Evolutionary conservation across 805 yeast genomes (phyloP), one percentile per base, ranked within the genome.

Genomic region (Hanseniaspora clermontiae): DNA sequence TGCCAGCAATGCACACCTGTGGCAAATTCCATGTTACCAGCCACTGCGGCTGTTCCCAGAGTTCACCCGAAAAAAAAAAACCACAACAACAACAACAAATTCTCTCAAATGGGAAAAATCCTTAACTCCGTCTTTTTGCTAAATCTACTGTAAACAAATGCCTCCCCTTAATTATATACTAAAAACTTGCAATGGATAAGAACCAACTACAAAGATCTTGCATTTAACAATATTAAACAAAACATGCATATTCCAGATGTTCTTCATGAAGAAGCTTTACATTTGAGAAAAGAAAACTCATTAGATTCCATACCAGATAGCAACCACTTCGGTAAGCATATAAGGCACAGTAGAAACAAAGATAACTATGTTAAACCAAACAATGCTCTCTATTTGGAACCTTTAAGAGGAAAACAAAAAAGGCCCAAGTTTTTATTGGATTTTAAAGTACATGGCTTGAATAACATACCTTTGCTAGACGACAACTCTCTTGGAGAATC

Each of bases 361-460:
- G 9, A 27, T 15, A 34, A 34, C 12, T 24, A 17, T 15, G n/a
- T 20, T 5, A 29, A 49, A 8, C n/a, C 12, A 10, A 24, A 49
- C 38, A 38, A 27, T 31, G 11, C 31, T 1, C 2, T 53, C 6
- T 53, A 53, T 46, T 6, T 53, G 15, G 57, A 53, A 9, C 57
- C 57, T 3, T 32, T 53, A 19, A 50, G 20, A 27, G 55, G 62
- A 24, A 69, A 66, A 37, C 63, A 68, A 46, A 72, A 67, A 58
- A 73, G 76, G 58, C 85, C 87, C 8, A 80, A 80, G 68, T 90
- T 87, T 67, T 71, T 78, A 51, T 73, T 87, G 43, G 67, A 73
- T 20, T 69, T 87, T 32, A 68, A 75, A 17, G 75, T 89, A 49
- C 77, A 78, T 56, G 95, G 87, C 60, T 71, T 91, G 49, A 76